Base-by-base conservation (phyloP, 192 early-diverging fungal species). In the Umbelopsis isabellina region DNA sequence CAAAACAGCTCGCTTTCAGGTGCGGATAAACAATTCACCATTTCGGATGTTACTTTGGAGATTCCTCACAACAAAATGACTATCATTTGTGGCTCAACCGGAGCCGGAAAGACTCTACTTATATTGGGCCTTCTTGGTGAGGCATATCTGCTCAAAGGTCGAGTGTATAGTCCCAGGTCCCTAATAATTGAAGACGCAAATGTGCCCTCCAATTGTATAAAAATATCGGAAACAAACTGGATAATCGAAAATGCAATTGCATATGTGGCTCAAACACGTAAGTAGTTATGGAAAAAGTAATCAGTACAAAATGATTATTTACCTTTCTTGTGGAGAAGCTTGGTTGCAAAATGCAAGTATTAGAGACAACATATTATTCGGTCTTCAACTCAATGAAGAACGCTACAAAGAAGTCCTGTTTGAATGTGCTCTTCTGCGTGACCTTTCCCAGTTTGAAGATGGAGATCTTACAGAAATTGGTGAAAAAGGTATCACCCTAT, bases 401-500 rank as follows among this genome's bases (percentile, higher is more conserved):
- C 52, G 80, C 21, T 81, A 81, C 65, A 41, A 66, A 0, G 70
- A 51, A 6, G 72, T 71, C 1, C 27, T 77, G 16, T 35, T n/a
- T 46, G 92, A 91, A 16, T 99, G 97, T 79, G 90, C 92, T 9
- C 83, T 99, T 23, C 79, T 75, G 8, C 86, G 82, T 9, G 97
- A 99, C 77, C 76, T 99, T 46, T 86, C 86, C 18, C 90, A 92
- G 16, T 72, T 97, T 65, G 84, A 91, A 21, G 91, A 87, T 9
- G 94, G 94, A 9, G 97, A 99, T 73, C 70, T 86, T 72, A 95
- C 93, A 0, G 93, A 94, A 79, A 90, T 95, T 67, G 92, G 91
- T 22, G 91, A 95, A 77, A 86, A 89, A 47, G 92, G 91, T 1
- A 81, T 91, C 13, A 88, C 87, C 0, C 75, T 92, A 20, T 90